These are phyloP conservation scores for Trichoderma orchidacearum DNA, from an alignment of 495 filamentous ascomycete genomes.

Conservation along the genomic window DNA sequence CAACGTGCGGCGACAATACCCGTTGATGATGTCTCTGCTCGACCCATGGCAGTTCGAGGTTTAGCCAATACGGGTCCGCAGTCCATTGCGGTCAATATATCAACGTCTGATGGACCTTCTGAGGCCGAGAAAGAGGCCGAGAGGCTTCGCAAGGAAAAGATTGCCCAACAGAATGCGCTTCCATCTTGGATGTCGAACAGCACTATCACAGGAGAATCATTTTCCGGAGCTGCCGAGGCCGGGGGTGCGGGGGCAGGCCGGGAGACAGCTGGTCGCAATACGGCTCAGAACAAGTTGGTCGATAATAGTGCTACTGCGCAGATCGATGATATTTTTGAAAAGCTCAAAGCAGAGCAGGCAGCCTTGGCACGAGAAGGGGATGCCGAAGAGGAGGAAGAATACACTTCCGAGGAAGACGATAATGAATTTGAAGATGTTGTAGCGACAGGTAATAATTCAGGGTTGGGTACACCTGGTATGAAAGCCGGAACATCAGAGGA, in stretches of 20 bases:
- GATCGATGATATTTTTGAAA: constrained; percentile 39
- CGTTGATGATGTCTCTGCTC: constrained; percentile 23
- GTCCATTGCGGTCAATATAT: constrained; percentile 67
- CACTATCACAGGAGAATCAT: constrained; percentile 48
- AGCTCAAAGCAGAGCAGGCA: constrained; percentile 36
- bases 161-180: constrained; percentile 72
- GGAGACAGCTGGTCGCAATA: constrained; percentile 37
- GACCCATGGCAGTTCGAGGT: constrained; percentile 59
- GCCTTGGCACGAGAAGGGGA: constrained; percentile 24
- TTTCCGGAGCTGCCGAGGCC: constrained; percentile 6
- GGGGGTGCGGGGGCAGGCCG: constrained; percentile 33
- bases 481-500: constrained; percentile 11
- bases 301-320: constrained; percentile 22
- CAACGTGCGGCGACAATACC: constrained; percentile 44
- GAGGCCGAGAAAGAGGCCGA: constrained; percentile 65
- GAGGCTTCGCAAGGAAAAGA: constrained; percentile 52
- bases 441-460: neutral
- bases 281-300: constrained; percentile 18
- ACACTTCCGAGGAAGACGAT: constrained; percentile 29
- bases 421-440: constrained; percentile 33
- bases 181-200: constrained; percentile 83
- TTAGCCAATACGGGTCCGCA: constrained; percentile 50
- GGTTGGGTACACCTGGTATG: constrained; percentile 1
- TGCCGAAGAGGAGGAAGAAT: constrained; percentile 34
- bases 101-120: constrained; percentile 55